These are phyloP conservation scores for Pyronema omphalodes DNA, from an alignment of 495 filamentous ascomycete genomes.

Conservation along the genomic window DNA sequence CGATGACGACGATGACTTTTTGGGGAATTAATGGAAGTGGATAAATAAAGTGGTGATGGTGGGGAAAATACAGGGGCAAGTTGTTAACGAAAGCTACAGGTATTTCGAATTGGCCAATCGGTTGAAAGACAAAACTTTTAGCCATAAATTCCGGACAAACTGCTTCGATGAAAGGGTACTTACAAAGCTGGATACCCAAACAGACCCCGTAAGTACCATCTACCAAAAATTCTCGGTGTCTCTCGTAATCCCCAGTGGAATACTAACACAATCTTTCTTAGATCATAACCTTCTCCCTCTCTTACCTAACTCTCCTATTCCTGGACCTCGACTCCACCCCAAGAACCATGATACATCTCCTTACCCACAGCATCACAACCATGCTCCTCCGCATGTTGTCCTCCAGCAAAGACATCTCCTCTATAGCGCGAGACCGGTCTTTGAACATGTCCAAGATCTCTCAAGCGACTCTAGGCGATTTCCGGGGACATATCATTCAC, in stretches of 20 bases:
- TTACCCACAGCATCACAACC: slow-evolving; percentile 29
- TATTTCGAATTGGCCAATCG: slow-evolving; percentile 57
- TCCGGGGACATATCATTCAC: slow-evolving; percentile 26
- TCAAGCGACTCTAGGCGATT: slow-evolving; percentile 33
- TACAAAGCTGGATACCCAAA: slow-evolving; percentile 33
- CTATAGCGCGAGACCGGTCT: slow-evolving; percentile 41
- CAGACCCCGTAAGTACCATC: slow-evolving; percentile 27
- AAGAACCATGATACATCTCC: slow-evolving; percentile 34
- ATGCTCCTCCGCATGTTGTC: slow-evolving; percentile 38
- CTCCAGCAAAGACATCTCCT: slow-evolving; percentile 32
- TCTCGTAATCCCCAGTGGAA: neutral
- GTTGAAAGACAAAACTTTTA: slow-evolving; percentile 45
- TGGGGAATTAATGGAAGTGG: too few relatives aligned
- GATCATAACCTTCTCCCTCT: slow-evolving; percentile 40
- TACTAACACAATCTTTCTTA: slow-evolving; percentile 10
- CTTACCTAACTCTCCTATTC: slow-evolving; percentile 37
- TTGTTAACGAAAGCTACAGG: neutral
- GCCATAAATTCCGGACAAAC: slow-evolving; percentile 55
- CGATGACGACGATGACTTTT: too few relatives aligned
- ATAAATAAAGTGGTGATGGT: too few relatives aligned
- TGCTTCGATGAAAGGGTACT: slow-evolving; percentile 52
- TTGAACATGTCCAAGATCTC: slow-evolving; percentile 50
- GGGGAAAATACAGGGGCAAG: too few relatives aligned
- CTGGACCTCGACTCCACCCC: slow-evolving; percentile 32
- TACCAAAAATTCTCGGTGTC: neutral